Conservation (phyloP, 257 asterid genomes). For the Phtheirospermum japonicum region DNA sequence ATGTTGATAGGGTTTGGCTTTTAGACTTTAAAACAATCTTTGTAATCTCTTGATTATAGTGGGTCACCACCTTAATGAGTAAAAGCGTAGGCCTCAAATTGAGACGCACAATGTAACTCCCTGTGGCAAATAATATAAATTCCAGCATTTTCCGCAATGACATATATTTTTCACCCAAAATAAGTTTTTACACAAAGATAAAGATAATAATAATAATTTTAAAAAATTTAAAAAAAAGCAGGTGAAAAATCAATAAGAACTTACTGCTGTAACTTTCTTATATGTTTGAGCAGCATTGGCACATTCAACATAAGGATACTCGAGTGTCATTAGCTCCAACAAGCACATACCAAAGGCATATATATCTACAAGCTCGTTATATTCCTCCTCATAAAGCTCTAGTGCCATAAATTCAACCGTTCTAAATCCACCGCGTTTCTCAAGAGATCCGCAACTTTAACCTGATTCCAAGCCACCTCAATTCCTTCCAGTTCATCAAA, state of each 20-base stretch:
- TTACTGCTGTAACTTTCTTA: constrained; percentile 88
- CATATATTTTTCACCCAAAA: background rate
- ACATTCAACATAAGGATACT: constrained; percentile 89
- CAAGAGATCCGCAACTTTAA: constrained; percentile 71
- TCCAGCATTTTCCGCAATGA: background rate
- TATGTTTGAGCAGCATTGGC: constrained; percentile 91
- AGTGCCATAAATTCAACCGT: constrained; percentile 95
- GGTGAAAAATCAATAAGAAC: constrained; percentile 36
- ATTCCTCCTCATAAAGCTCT: constrained; percentile 91
- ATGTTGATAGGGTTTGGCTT: background rate
- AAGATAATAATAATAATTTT: too few species aligned
- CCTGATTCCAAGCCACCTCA: constrained; percentile 98
- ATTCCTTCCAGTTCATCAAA: constrained; percentile 94
- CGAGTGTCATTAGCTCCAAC: constrained; percentile 91
- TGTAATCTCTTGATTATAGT: too few species aligned
- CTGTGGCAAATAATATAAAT: background rate
- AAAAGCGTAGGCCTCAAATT: too few species aligned
- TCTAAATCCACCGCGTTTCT: constrained; percentile 77
- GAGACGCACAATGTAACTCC: too few species aligned
- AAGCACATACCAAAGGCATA: constrained; percentile 98
- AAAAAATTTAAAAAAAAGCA: too few species aligned
- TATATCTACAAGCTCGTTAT: constrained; percentile 89
- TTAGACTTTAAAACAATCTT: background rate
- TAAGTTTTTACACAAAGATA: constrained; percentile 11
- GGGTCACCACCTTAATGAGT: too few species aligned